These are phyloP conservation scores for Yamadazyma sp. DNA, from an alignment of 1,139 yeast species.

Conservation along the genomic window DNA sequence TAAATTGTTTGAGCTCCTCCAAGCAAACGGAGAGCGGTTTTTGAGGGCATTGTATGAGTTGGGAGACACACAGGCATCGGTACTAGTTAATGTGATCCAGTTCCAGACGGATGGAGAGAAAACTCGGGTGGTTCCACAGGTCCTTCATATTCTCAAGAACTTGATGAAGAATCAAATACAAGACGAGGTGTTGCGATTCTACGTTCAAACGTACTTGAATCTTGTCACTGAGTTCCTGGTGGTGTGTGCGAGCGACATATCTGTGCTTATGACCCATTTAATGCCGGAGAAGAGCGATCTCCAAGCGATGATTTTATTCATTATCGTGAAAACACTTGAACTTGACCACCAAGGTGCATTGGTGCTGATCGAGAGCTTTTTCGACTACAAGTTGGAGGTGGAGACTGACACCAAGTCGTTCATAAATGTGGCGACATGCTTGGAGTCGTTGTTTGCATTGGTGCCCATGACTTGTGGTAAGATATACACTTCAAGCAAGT, in stretches of 20 bases:
- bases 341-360: conserved; percentile 15
- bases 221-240: conserved; percentile 21
- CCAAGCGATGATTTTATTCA: conserved; percentile 23
- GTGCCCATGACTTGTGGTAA: conserved; percentile 14
- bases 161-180: conserved; percentile 12
- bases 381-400: conserved; percentile 23
- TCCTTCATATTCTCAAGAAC: conserved; percentile 16
- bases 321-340: conserved; percentile 26
- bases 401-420: conserved; percentile 17
- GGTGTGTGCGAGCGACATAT: conserved; percentile 24
- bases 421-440: conserved; percentile 18
- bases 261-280: conserved; percentile 22
- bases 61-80: conserved; percentile 19
- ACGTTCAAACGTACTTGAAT: conserved; percentile 20
- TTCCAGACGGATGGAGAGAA: conserved; percentile 5
- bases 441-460: conserved; percentile 15
- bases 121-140: conserved; percentile 11
- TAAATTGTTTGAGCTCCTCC: conserved; percentile 19
- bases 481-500: conserved; percentile 13
- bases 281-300: conserved; percentile 18
- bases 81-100: conserved; percentile 17
- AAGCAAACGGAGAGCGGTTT: conserved; percentile 20
- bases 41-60: conserved; percentile 18
- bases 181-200: conserved; percentile 8
- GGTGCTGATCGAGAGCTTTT: conserved; percentile 23